These are phyloP conservation scores for Hygrocybe punicea DNA, from an alignment of 768 basidiomycete genomes.

Conservation along the genomic window DNA sequence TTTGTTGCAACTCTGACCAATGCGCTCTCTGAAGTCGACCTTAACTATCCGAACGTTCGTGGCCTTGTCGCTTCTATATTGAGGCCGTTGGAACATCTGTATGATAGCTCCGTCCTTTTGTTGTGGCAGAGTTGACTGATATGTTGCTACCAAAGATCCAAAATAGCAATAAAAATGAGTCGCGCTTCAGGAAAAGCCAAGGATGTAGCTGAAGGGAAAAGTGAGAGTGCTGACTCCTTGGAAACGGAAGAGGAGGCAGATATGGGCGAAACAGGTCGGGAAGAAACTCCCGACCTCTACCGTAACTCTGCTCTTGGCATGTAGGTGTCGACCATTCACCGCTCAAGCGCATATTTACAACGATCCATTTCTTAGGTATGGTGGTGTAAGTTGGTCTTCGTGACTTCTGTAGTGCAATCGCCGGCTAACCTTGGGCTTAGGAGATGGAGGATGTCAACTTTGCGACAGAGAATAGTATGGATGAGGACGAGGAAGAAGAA, in stretches of 20 bases:
- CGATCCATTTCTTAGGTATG: constrained; percentile 22
- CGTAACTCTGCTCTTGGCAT: constrained; percentile 95
- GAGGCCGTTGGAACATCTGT: constrained; percentile 87
- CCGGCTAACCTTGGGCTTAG: constrained; percentile 35
- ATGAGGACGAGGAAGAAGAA: constrained; percentile 76
- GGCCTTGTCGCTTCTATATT: constrained; percentile 83
- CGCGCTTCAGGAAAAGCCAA: constrained; percentile 66
- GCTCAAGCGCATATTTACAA: neutral
- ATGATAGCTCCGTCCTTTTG: constrained; percentile 28
- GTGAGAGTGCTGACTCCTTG: constrained; percentile 47
- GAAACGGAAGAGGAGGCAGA: constrained; percentile 57
- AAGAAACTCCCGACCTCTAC: constrained; percentile 91
- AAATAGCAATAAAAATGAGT: constrained; percentile 98
- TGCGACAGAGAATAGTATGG: constrained; percentile 70
- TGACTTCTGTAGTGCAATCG: constrained; percentile 9
- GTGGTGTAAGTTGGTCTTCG: constrained; percentile 58
- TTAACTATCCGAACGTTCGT: constrained; percentile 91
- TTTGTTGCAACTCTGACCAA: constrained; percentile 86
- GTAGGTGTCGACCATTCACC: constrained; percentile 40
- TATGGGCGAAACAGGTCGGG: constrained; percentile 52
- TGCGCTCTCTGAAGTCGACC: constrained; percentile 86
- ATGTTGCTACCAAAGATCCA: constrained; percentile 56
- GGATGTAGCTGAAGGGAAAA: constrained; percentile 50
- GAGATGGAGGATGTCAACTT: constrained; percentile 84
- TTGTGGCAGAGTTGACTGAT: neutral